Conservation (phyloP, 139 green algal species). For the Chlamydomonas asymmetrica region DNA sequence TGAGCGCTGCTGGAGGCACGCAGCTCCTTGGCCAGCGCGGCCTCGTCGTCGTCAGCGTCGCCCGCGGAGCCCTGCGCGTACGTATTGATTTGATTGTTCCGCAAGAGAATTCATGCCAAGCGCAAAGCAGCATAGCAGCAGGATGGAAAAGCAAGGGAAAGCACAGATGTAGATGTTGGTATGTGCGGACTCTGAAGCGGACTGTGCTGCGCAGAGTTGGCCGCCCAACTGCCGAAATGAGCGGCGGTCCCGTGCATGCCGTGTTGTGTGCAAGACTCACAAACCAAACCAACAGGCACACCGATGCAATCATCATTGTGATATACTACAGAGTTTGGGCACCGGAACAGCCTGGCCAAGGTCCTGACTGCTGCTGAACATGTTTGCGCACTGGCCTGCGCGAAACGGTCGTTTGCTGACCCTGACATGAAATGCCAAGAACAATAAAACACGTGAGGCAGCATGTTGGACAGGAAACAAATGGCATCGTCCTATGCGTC, state of each 20-base stretch:
- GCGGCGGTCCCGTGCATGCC: too few relatives aligned
- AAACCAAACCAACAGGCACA: too few relatives aligned
- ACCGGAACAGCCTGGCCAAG: too few relatives aligned
- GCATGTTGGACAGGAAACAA: background rate
- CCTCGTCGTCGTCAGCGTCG: slow-evolving; percentile 42
- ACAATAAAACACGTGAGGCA: background rate
- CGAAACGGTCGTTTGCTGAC: too few relatives aligned
- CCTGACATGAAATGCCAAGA: too few relatives aligned
- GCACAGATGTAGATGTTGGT: background rate
- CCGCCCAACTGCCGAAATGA: background rate
- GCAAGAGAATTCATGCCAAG: background rate
- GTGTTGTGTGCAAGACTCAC: too few relatives aligned
- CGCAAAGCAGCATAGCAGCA: background rate
- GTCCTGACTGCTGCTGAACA: too few relatives aligned
- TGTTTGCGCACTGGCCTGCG: too few relatives aligned
- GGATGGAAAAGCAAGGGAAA: background rate
- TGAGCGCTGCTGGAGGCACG: too few relatives aligned
- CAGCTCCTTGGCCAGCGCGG: slow-evolving; percentile 65
- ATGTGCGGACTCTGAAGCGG: background rate
- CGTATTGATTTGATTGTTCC: background rate
- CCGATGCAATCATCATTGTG: too few relatives aligned
- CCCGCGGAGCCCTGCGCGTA: background rate
- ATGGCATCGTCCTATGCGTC: background rate
- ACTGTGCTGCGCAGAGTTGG: background rate
- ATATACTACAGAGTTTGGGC: too few relatives aligned